phyloP scores from a whole-genome alignment of 345 rosid species.

The Alliaria petiolata region DNA sequence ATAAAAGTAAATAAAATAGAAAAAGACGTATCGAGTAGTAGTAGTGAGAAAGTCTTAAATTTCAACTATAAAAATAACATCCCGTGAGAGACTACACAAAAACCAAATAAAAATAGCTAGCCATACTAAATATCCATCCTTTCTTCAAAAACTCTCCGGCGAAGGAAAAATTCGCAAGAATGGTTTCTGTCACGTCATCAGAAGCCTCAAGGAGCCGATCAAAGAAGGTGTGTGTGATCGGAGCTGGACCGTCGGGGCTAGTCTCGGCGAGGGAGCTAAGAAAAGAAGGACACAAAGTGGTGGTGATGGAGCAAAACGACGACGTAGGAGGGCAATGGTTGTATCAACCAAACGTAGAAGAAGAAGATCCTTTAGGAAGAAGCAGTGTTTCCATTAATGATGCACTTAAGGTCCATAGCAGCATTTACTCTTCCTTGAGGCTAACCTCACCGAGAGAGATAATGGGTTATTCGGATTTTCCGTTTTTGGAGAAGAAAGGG shows the following conservation, averaged over 20 bases:
- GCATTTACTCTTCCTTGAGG: slow-evolving; percentile 80
- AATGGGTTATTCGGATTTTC: slow-evolving; percentile 90
- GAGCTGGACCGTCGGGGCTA: slow-evolving; percentile 91
- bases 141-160: slow-evolving; percentile 5
- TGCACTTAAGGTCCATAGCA: slow-evolving; percentile 64
- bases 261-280: slow-evolving; percentile 84
- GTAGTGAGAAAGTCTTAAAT: slow-evolving; percentile 24
- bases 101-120: background rate
- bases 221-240: slow-evolving; percentile 88
- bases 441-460: slow-evolving; percentile 74
- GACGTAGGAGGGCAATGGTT: slow-evolving; percentile 96
- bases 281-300: slow-evolving; percentile 74
- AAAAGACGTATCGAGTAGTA: slow-evolving; percentile 28
- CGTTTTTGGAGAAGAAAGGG: slow-evolving; percentile 66
- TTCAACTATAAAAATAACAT: slow-evolving; percentile 23
- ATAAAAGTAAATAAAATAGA: background rate
- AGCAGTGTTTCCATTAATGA: slow-evolving; percentile 14
- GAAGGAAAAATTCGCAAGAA: background rate
- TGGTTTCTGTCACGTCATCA: slow-evolving; percentile 23
- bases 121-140: background rate
- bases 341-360: slow-evolving; percentile 54
- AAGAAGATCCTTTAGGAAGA: slow-evolving; percentile 55
- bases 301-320: slow-evolving; percentile 75
- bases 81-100: slow-evolving; percentile 7
- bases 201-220: slow-evolving; percentile 9